These are phyloP conservation scores for Gossypium thurberi DNA, from an alignment of 345 rosid genomes.

Conservation along the genomic window DNA sequence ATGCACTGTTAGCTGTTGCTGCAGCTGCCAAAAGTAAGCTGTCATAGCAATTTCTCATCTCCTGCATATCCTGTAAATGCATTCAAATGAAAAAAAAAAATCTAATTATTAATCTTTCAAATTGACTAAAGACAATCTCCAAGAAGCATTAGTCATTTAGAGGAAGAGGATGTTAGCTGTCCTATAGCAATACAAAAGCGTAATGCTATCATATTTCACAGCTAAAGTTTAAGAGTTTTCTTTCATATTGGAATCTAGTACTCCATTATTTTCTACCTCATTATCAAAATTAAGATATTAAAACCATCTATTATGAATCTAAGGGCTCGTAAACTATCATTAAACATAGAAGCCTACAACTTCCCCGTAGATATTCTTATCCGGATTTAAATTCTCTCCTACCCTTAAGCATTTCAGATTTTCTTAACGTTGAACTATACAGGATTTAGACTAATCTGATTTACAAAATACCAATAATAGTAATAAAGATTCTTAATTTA, in stretches of 20 bases:
- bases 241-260: not conserved
- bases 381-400: not conserved
- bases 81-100: not conserved
- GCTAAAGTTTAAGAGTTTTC: not conserved
- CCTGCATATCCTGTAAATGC: constrained; percentile 69
- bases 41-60: constrained; percentile 88
- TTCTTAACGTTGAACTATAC: not conserved
- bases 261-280: not conserved
- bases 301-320: not conserved
- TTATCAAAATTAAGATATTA: not conserved
- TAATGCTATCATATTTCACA: not conserved
- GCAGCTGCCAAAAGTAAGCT: constrained; percentile 95
- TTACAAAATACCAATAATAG: not conserved
- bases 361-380: not conserved
- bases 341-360: not conserved
- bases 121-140: not conserved
- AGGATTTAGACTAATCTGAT: not conserved
- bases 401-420: not conserved
- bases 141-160: not conserved
- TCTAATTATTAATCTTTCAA: not conserved
- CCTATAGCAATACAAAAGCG: not conserved
- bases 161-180: not conserved
- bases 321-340: not conserved
- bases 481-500: not conserved
- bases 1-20: constrained; percentile 90